Evolutionary conservation across 2,329 filamentous ascomycete genomes (phyloP), one percentile per base, ranked within the genome.

Genomic region (Xylariaceae sp.): DNA sequence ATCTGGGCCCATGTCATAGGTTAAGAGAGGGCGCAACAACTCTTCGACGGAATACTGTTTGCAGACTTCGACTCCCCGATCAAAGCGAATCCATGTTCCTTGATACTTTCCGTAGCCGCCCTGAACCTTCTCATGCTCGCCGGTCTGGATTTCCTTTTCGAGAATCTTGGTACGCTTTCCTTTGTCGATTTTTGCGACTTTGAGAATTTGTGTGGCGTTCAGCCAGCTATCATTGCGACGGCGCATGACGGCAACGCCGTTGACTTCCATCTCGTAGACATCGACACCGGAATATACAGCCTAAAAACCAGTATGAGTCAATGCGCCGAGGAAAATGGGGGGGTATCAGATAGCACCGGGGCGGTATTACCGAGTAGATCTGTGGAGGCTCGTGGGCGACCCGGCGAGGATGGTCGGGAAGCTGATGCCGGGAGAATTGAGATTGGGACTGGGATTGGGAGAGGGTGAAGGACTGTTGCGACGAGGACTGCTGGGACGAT

Each of bases 101-200:
- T 98, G 93, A 62, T 98, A 98, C 72, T 97, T 97, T 54, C 93
- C 93, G 62, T 98, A 98, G 5, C 93, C 93, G 25, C 93, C 93
- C 65, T 98, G 93, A 3, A 98, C 92, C 68, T 98, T 98, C 67
- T 98, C 93, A 67, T 98, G 92, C 63, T 95, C 88, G 60, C 93
- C 93, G 0, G 87, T 93, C 53, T 95, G 82, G 48, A 98, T 95
- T 67, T 98, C 93, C 69, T 97, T 97, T 66, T 98, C 93, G 41
- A 98, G 76, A 6, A 97, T 94, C 68, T 97, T 97, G 47, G 93
- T 97, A 57, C 93, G 86, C 70, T 95, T 94, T 49, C 92, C 93
- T 71, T 98, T 98, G 64, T 96, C 92, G 49, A 98, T 90, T 40
- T 91, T 91, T 27, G 93, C 93, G 27, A 97, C 91, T 64, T 98